Conservation (phyloP, 257 asterid species). For the Agastache rugosa region DNA sequence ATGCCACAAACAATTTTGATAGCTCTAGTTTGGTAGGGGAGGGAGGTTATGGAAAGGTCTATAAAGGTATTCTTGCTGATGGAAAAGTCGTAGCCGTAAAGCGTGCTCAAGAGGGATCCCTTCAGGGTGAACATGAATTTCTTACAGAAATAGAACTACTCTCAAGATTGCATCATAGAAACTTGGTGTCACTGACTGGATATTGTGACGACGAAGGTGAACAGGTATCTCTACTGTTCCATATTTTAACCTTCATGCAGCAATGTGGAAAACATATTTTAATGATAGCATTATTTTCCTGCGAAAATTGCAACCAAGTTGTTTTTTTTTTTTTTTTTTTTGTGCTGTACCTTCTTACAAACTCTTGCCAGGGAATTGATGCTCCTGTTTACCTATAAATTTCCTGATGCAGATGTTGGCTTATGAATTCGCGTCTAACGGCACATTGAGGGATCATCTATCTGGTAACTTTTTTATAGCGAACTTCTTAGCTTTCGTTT, state of each 20-base stretch:
- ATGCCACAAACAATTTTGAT: constrained; percentile 64
- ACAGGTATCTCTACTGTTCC: constrained; percentile 60
- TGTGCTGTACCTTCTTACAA: constrained; percentile 12
- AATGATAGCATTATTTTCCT: background rate
- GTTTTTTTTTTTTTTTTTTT: too few relatives aligned
- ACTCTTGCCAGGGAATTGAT: constrained; percentile 5
- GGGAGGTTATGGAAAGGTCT: constrained; percentile 95
- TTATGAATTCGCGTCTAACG: constrained; percentile 83
- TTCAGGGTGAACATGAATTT: constrained; percentile 90
- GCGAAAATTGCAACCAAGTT: background rate
- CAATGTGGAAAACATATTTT: background rate
- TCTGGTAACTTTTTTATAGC: constrained; percentile 57
- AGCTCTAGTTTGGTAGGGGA: constrained; percentile 70
- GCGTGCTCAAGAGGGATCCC: constrained; percentile 88
- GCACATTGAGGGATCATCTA: constrained; percentile 79
- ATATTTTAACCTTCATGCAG: constrained; percentile 12
- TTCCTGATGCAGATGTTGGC: constrained; percentile 77
- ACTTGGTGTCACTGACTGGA: constrained; percentile 82
- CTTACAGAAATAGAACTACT: constrained; percentile 86
- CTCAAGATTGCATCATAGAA: constrained; percentile 89
- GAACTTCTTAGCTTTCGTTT: background rate
- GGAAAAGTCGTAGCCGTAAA: constrained; percentile 84
- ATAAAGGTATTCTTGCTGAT: constrained; percentile 76
- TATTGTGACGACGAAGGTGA: constrained; percentile 91
- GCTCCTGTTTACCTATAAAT: constrained; percentile 14